Evolutionary conservation across 2,329 filamentous ascomycete species (phyloP).

Genomic region (Colletotrichum sp.): DNA sequence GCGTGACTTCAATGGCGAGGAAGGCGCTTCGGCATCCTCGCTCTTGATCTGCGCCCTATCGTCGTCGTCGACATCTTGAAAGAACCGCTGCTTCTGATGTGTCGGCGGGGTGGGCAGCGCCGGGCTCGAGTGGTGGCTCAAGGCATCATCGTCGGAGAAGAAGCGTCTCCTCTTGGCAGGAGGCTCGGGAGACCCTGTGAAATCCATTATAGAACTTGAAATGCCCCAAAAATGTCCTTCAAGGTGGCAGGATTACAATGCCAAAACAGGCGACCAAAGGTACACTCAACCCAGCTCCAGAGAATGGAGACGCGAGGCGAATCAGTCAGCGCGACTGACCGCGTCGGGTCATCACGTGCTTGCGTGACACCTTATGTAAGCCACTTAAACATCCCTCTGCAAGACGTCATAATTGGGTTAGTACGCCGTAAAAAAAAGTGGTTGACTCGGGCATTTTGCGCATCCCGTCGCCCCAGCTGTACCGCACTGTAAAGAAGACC

Average conservation of each 20-base stretch:
- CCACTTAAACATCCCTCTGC: not conserved
- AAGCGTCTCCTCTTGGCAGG: conserved; percentile 53
- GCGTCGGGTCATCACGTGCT: conserved; percentile 47
- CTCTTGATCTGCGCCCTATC: conserved; percentile 28
- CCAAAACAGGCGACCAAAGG: not conserved
- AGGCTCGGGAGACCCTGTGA: conserved; percentile 43
- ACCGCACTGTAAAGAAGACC: not conserved
- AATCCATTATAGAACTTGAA: conserved; percentile 38
- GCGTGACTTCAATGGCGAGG: conserved; percentile 19
- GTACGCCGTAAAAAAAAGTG: not conserved
- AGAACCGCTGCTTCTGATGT: conserved; percentile 38
- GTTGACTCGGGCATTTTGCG: not conserved
- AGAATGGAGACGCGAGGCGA: conserved; percentile 41
- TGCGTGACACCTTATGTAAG: conserved; percentile 27
- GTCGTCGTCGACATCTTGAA: conserved; percentile 36
- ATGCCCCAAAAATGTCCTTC: not conserved
- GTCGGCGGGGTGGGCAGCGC: conserved; percentile 16
- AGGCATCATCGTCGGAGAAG: conserved; percentile 37
- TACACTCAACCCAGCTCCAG: not conserved
- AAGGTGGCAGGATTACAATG: not conserved
- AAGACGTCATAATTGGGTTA: conserved; percentile 15
- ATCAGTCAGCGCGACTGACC: conserved; percentile 33
- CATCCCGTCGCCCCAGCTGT: not conserved
- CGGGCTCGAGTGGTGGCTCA: conserved; percentile 12
- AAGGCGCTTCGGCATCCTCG: conserved; percentile 6